phyloP scores from a whole-genome alignment of 1,284 basidiomycete genomes.

The Pyrrhoderma noxium region DNA sequence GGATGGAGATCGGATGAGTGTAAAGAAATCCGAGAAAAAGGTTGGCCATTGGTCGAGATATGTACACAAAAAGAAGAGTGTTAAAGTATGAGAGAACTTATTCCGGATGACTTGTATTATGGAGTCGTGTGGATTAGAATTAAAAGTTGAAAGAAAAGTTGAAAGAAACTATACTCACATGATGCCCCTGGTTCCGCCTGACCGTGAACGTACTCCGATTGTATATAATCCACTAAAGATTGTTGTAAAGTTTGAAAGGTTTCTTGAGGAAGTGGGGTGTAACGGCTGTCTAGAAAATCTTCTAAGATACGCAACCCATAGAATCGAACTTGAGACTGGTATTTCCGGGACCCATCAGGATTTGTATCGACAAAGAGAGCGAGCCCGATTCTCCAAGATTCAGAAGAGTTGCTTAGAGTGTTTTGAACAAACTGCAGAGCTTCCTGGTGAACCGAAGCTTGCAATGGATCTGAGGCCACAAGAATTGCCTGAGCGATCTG shows the following conservation, averaged over 20 bases:
- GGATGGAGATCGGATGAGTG: conserved; percentile 52
- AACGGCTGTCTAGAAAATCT: conserved; percentile 79
- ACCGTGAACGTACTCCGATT: conserved; percentile 73
- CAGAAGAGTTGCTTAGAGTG: conserved; percentile 48
- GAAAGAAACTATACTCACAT: conserved; percentile 50
- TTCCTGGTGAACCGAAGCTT: conserved; percentile 62
- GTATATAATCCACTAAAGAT: conserved; percentile 66
- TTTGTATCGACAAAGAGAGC: conserved; percentile 62
- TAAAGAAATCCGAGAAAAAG: conserved; percentile 76
- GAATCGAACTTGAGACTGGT: conserved; percentile 72
- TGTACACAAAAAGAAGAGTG: conserved; percentile 88
- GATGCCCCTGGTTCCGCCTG: conserved; percentile 64
- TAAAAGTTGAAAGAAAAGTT: conserved; percentile 15
- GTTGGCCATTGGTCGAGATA: conserved; percentile 80
- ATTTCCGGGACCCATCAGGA: conserved; percentile 52
- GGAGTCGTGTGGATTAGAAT: too few species aligned
- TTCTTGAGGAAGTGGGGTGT: conserved; percentile 61
- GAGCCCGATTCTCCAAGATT: conserved; percentile 76
- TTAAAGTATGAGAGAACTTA: conserved; percentile 96
- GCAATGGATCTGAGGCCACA: conserved; percentile 76
- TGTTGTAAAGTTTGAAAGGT: conserved; percentile 65
- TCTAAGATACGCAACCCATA: conserved; percentile 82
- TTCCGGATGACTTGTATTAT: conserved; percentile 94
- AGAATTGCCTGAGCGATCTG: conserved; percentile 77
- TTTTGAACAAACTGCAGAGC: conserved; percentile 76